Conservation (phyloP, 2,329 filamentous ascomycete genomes). For the Colletotrichum phormii region DNA sequence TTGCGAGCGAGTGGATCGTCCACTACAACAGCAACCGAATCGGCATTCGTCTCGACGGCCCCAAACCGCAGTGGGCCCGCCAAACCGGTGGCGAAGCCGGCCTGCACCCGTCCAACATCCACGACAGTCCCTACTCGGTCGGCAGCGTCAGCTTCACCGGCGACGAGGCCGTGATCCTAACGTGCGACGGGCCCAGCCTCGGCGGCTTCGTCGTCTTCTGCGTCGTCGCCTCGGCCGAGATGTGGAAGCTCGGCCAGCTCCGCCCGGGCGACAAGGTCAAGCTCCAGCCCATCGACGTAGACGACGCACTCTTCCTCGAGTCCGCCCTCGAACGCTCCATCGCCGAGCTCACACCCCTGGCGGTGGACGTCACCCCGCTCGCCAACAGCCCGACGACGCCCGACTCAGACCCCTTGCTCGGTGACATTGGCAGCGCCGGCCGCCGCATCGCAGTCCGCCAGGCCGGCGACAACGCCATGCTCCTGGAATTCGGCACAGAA, state of each 20-base stretch:
- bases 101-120: conserved; percentile 55
- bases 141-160: conserved; percentile 57
- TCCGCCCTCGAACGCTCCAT: conserved; percentile 40
- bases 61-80: conserved; percentile 51
- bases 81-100: conserved; percentile 51
- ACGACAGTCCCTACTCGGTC: conserved; percentile 52
- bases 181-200: conserved; percentile 53
- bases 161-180: conserved; percentile 53
- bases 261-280: conserved; percentile 52
- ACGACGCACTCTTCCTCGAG: conserved; percentile 42
- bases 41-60: conserved; percentile 52
- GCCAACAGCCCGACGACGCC: not conserved
- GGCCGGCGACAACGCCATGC: conserved; percentile 48
- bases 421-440: conserved; percentile 36
- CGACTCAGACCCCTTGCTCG: conserved; percentile 24
- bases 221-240: conserved; percentile 50
- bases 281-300: conserved; percentile 45
- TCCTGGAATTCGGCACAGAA: conserved; percentile 48
- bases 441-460: conserved; percentile 42
- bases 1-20: conserved; percentile 50
- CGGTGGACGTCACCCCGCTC: not conserved
- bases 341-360: conserved; percentile 29
- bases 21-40: conserved; percentile 55
- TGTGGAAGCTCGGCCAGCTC: conserved; percentile 57
- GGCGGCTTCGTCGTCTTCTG: conserved; percentile 55